phyloP scores from a whole-genome alignment of 148 eudicot genomes.

The Vaccinium vitisidaea region DNA sequence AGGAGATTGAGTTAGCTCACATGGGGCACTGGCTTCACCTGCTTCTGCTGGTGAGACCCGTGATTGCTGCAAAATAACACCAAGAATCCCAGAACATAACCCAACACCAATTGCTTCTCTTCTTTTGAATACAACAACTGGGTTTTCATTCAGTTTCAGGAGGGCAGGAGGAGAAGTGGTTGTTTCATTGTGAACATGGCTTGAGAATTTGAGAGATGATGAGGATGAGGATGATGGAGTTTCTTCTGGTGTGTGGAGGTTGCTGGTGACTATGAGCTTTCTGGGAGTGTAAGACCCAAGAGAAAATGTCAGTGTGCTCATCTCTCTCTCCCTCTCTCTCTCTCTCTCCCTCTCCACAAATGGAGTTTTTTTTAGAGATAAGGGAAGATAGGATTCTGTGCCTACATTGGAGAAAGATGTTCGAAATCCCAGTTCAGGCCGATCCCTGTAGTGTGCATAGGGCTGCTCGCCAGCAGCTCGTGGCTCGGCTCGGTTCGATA shows the following conservation, averaged over 20 bases:
- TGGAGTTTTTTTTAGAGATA: constrained; percentile 1
- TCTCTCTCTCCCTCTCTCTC: neutral
- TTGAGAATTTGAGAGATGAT: neutral
- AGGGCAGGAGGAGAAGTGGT: neutral
- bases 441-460: no score
- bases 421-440: neutral
- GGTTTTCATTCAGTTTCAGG: neutral
- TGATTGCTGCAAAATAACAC: constrained; percentile 12
- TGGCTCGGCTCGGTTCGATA: no score
- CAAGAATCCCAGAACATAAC: constrained; percentile 18
- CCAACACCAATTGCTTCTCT: constrained; percentile 44
- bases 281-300: neutral
- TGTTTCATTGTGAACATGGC: neutral
- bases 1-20: constrained; percentile 57
- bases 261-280: neutral
- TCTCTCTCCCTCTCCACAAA: neutral
- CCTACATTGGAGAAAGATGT: neutral
- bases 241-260: neutral
- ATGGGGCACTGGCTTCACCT: constrained; percentile 27
- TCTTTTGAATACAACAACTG: constrained; percentile 30
- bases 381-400: neutral
- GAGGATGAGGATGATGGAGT: neutral
- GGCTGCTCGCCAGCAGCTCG: no score
- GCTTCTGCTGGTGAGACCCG: constrained; percentile 24
- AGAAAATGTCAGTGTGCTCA: constrained; percentile 20